phyloP scores from a whole-genome alignment of 23 red algal genomes.

The Cyanidium caldarium region DNA sequence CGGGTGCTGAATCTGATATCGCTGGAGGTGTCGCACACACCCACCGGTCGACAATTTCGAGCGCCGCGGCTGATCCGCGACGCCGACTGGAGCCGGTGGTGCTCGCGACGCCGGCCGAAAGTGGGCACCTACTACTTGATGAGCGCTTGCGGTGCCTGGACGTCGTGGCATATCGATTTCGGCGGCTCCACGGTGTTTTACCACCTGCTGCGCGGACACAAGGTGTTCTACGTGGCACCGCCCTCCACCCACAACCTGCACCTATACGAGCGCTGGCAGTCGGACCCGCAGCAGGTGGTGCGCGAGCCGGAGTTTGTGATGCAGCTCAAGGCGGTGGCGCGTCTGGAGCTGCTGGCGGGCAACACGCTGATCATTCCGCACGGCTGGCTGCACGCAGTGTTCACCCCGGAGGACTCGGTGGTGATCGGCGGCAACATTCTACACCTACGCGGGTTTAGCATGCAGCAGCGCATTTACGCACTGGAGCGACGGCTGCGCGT shows the following conservation, averaged over 20 bases:
- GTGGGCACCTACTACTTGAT: slow-evolving; percentile 11
- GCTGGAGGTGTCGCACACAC: slow-evolving; percentile 11
- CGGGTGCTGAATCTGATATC: slow-evolving; percentile 14
- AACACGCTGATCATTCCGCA: slow-evolving; percentile 25
- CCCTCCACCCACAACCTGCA: slow-evolving; percentile 6
- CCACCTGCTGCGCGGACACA: slow-evolving; percentile 11
- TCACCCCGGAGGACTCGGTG: slow-evolving; percentile 7
- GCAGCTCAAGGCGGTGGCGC: not conserved
- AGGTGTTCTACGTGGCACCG: slow-evolving; percentile 9
- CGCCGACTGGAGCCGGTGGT: slow-evolving; percentile 11
- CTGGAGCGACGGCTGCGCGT: slow-evolving; percentile 9
- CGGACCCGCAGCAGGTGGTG: slow-evolving; percentile 7
- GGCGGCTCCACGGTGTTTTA: slow-evolving; percentile 18
- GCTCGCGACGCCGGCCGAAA: not conserved
- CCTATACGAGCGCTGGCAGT: slow-evolving; percentile 10
- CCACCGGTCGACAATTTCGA: not conserved
- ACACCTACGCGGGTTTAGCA: not conserved
- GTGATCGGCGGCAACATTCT: slow-evolving; percentile 28
- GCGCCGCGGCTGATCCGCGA: slow-evolving; percentile 1
- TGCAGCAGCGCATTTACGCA: slow-evolving; percentile 1
- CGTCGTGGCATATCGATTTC: slow-evolving; percentile 25
- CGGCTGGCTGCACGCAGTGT: slow-evolving; percentile 23
- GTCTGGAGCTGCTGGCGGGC: not conserved
- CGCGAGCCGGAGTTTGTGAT: slow-evolving; percentile 7
- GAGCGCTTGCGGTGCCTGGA: slow-evolving; percentile 7